These are phyloP conservation scores for Artemisia argyi DNA, from an alignment of 129 eudicot species.

Conservation along the genomic window DNA sequence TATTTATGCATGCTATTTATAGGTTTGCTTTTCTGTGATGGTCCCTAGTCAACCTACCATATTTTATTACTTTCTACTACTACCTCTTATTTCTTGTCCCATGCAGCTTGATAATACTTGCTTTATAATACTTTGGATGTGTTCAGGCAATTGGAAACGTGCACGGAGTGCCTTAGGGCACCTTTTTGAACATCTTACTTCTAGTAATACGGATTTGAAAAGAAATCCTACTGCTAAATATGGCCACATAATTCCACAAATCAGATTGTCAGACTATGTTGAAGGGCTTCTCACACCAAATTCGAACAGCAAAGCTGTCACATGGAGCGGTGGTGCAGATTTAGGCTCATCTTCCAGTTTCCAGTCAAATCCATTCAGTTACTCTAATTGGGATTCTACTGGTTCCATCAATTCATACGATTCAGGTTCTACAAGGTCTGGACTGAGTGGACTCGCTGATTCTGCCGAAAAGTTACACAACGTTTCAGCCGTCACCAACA, in stretches of 20 bases:
- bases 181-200: constrained; percentile 53
- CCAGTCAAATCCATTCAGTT: constrained; percentile 36
- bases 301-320: constrained; percentile 43
- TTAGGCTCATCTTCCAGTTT: constrained; percentile 34
- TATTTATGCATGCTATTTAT: too few relatives aligned
- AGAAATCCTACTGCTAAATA: constrained; percentile 18
- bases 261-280: constrained; percentile 66
- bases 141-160: constrained; percentile 89
- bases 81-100: too few relatives aligned
- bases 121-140: constrained; percentile 13
- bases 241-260: constrained; percentile 36
- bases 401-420: constrained; percentile 21
- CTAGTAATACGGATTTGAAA: constrained; percentile 32
- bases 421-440: constrained; percentile 51
- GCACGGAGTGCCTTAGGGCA: constrained; percentile 57
- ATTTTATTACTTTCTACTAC: neutral
- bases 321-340: constrained; percentile 48
- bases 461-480: constrained; percentile 51
- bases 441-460: constrained; percentile 47
- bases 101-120: too few relatives aligned
- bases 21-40: too few relatives aligned
- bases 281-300: constrained; percentile 51
- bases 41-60: too few relatives aligned
- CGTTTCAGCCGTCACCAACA: constrained; percentile 35
- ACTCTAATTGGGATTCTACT: constrained; percentile 39